A percentile compares a stretch with the other conserved stretches of the same genome.
Conservation (phyloP, 1,284 basidiomycete species). For the Ceratobasidium sp. region DNA sequence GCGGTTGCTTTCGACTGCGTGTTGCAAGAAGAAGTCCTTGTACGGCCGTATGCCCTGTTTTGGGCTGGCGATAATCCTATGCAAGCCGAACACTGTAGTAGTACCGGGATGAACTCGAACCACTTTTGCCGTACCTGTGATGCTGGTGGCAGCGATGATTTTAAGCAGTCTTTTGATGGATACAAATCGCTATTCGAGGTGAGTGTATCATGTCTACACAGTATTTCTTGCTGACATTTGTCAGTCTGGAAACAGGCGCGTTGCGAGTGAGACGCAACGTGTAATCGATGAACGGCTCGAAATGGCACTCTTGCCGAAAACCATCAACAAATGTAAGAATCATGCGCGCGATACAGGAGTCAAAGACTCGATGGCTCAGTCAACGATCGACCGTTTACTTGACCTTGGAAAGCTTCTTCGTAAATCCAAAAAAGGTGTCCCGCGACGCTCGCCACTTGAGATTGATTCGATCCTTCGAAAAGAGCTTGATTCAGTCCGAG, state of each 20-base stretch:
- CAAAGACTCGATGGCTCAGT: constrained; percentile 7
- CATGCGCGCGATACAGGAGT: neutral
- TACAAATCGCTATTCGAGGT: constrained; percentile 48
- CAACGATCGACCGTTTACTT: neutral
- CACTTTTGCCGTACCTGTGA: constrained; percentile 44
- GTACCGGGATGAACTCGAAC: constrained; percentile 20
- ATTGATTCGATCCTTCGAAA: neutral
- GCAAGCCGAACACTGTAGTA: constrained; percentile 45
- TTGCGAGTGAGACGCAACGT: neutral
- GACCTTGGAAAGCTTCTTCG: neutral
- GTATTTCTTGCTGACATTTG: neutral
- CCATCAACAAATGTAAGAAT: neutral
- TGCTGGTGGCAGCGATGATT: constrained; percentile 39
- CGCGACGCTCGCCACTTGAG: neutral
- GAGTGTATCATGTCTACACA: neutral
- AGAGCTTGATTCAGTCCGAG: neutral
- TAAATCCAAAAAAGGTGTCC: neutral
- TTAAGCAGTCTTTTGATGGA: constrained; percentile 37
- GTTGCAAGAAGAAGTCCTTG: constrained; percentile 50
- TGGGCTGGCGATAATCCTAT: constrained; percentile 47
- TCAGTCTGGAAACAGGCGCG: neutral
- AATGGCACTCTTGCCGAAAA: neutral
- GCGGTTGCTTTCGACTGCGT: constrained; percentile 54
- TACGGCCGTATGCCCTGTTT: constrained; percentile 10
- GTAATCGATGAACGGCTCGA: neutral